These are phyloP conservation scores for Phtheirospermum japonicum DNA, from an alignment of 257 asterid genomes.

Conservation along the genomic window DNA sequence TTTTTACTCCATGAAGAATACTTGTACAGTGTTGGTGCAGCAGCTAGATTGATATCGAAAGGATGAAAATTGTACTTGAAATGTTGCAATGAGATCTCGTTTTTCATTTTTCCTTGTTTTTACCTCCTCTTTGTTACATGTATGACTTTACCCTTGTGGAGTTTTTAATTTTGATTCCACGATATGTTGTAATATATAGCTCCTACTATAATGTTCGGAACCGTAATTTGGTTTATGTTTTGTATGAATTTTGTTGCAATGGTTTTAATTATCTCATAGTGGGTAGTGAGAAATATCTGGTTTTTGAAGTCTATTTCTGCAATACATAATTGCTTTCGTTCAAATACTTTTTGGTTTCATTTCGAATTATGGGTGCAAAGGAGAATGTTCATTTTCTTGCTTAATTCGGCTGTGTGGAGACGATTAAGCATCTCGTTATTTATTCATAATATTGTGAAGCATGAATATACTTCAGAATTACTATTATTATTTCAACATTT, in stretches of 20 bases:
- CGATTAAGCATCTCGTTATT: too few species aligned
- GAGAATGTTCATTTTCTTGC: too few species aligned
- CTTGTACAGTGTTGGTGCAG: slow-evolving; percentile 21
- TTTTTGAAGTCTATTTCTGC: too few species aligned
- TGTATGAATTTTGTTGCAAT: slow-evolving; percentile 18
- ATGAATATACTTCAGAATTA: too few species aligned
- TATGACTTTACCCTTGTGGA: neutral
- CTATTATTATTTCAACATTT: neutral
- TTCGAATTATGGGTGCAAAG: neutral
- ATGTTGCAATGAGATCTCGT: slow-evolving; percentile 2
- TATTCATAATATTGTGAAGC: too few species aligned
- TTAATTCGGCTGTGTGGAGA: too few species aligned
- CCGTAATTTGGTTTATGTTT: slow-evolving; percentile 18
- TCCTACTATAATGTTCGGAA: neutral
- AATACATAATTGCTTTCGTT: too few species aligned
- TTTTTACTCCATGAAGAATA: neutral
- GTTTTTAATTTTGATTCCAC: slow-evolving; percentile 26
- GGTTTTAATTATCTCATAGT: neutral
- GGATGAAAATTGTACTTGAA: slow-evolving; percentile 10
- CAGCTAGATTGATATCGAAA: slow-evolving; percentile 9
- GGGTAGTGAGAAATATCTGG: neutral
- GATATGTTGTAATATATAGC: slow-evolving; percentile 17
- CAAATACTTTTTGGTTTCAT: neutral
- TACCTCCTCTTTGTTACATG: neutral
- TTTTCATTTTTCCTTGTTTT: neutral